Conservation (phyloP, 2,329 filamentous ascomycete species). For the Fusarium irregulare region DNA sequence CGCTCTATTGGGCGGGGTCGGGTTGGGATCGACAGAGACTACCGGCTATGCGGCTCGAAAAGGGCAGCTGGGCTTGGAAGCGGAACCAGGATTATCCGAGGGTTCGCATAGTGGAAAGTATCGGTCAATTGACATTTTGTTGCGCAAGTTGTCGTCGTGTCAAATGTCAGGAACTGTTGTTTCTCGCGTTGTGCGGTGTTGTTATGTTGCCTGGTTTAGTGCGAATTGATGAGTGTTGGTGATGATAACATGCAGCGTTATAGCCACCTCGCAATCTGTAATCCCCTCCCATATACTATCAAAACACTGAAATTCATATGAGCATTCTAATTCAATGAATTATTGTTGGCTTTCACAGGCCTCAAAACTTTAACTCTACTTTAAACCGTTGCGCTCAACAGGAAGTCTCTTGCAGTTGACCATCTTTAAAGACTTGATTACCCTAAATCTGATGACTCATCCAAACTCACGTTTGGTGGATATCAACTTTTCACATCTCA, state of each 20-base stretch:
- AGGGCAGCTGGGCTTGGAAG: background rate
- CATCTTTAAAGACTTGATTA: background rate
- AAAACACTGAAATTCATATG: too few species aligned
- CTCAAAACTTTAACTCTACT: too few species aligned
- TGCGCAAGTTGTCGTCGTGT: accelerated
- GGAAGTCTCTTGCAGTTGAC: too few species aligned
- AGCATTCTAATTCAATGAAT: too few species aligned
- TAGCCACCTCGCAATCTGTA: too few species aligned
- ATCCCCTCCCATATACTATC: too few species aligned
- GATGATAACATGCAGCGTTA: too few species aligned
- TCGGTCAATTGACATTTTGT: background rate
- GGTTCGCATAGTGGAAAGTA: background rate
- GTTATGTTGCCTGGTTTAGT: accelerated
- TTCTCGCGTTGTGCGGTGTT: too few species aligned
- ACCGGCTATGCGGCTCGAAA: background rate
- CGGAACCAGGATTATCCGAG: background rate
- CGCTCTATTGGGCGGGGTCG: background rate
- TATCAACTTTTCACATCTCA: background rate
- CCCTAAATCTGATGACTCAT: constrained; percentile 3
- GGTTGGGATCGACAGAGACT: background rate
- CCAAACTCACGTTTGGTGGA: background rate
- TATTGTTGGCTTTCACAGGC: too few species aligned
- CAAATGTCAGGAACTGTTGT: too few species aligned
- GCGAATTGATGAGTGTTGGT: too few species aligned
- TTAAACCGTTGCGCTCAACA: too few species aligned